Percentiles rank a stretch among this genome's conserved stretches.
These are phyloP conservation scores for Apium graveolens DNA, from an alignment of 129 eudicot species.

Conservation along the genomic window DNA sequence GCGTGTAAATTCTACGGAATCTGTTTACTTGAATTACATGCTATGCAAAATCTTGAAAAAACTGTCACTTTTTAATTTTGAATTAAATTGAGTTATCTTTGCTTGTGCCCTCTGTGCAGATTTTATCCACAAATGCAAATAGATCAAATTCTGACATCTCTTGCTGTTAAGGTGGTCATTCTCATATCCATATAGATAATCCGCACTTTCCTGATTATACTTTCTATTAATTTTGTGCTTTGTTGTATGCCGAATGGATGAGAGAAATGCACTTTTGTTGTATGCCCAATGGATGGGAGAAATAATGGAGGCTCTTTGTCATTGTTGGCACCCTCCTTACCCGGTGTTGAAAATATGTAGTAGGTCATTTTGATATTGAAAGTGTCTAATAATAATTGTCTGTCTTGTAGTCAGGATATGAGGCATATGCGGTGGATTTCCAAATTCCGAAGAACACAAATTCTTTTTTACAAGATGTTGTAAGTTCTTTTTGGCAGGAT, in stretches of 20 bases:
- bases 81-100: slow-evolving; percentile 2
- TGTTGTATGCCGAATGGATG: neutral
- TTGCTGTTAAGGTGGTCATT: slow-evolving; percentile 51
- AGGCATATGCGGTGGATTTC: slow-evolving; percentile 63
- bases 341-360: neutral
- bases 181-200: neutral
- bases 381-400: slow-evolving; percentile 12
- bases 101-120: slow-evolving; percentile 26
- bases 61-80: neutral
- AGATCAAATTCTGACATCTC: slow-evolving; percentile 55
- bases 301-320: neutral
- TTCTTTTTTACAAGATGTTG: slow-evolving; percentile 41
- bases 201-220: neutral
- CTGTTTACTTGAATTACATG: neutral
- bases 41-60: neutral
- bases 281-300: neutral
- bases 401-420: slow-evolving; percentile 73
- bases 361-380: neutral
- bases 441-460: slow-evolving; percentile 47
- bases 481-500: slow-evolving; percentile 30
- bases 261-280: neutral
- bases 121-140: slow-evolving; percentile 71
- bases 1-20: neutral
- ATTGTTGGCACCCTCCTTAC: neutral
- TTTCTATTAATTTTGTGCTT: neutral